Percentiles rank a stretch among this genome's conserved stretches.
Evolutionary conservation across 208 protist genomes (phyloP).

Genomic region (Herpetomonas samuelpessoai): DNA sequence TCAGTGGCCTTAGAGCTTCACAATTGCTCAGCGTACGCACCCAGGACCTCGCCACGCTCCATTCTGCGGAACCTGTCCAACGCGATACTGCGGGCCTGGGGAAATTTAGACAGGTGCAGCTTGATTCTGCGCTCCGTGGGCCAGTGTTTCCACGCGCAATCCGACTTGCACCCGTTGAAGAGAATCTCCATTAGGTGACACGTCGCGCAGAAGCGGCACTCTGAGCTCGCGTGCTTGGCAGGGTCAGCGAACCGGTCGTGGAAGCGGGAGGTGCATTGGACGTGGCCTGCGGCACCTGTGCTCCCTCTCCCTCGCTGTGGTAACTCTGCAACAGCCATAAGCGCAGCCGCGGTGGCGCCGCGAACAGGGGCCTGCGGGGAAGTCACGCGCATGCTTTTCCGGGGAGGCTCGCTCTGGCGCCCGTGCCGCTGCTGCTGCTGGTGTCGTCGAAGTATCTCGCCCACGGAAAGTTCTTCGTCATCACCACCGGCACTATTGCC

Average conservation of each 20-base stretch:
- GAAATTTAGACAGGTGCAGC: conserved; percentile 41
- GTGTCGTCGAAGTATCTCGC: neutral
- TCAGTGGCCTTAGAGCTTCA: no score
- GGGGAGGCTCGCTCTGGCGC: neutral
- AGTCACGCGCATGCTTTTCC: neutral
- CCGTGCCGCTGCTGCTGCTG: neutral
- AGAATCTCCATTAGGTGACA: conserved; percentile 76
- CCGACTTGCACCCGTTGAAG: conserved; percentile 41
- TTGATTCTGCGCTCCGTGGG: conserved; percentile 51
- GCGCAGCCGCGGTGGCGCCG: no score
- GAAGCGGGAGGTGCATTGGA: conserved; percentile 48
- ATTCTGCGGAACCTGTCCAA: conserved; percentile 29
- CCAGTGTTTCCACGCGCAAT: conserved; percentile 65
- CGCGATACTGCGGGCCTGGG: conserved; percentile 32
- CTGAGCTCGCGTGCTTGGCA: conserved; percentile 35
- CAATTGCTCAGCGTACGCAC: conserved; percentile 27
- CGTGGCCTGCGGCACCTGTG: neutral
- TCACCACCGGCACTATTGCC: neutral
- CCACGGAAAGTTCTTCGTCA: neutral
- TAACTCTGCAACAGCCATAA: no score
- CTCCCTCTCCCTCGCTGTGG: no score
- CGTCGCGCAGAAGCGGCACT: conserved; percentile 57
- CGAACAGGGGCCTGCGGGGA: neutral
- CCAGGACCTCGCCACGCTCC: conserved; percentile 24
- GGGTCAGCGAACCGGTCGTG: conserved; percentile 44